phyloP scores from a whole-genome alignment of 2,329 filamentous ascomycete genomes.

The Paecilomyces fulvus region DNA sequence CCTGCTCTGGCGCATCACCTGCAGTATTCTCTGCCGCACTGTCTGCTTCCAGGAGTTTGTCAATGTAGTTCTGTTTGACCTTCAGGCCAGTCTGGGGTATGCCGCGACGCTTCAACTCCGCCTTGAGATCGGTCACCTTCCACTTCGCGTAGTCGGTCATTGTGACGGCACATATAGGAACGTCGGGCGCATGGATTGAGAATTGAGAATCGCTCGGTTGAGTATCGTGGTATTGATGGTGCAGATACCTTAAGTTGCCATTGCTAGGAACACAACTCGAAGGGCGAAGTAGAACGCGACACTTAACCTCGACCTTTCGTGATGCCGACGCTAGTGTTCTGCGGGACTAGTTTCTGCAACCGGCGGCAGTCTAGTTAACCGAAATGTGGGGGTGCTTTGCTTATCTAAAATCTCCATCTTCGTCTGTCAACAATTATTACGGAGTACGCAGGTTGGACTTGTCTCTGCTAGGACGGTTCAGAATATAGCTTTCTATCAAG shows the following conservation, averaged over 20 bases:
- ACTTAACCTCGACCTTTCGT: background rate
- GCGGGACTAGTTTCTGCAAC: background rate
- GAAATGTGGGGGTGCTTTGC: background rate
- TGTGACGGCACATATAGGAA: constrained; percentile 3
- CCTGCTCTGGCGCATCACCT: constrained; percentile 1
- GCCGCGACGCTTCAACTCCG: constrained; percentile 64
- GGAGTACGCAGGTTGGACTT: no score
- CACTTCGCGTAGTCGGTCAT: constrained; percentile 51
- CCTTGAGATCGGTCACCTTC: constrained; percentile 68
- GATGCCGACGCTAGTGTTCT: background rate
- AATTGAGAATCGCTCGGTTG: background rate
- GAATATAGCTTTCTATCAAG: no score
- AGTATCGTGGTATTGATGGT: background rate
- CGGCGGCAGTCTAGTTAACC: background rate
- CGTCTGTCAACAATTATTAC: no score
- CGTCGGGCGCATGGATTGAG: background rate
- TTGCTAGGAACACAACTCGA: background rate
- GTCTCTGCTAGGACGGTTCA: no score
- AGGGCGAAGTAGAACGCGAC: background rate
- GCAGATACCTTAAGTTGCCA: background rate
- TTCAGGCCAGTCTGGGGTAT: constrained; percentile 63
- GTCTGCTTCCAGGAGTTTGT: constrained; percentile 48
- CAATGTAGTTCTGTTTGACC: constrained; percentile 55
- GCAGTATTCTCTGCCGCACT: constrained; percentile 17
- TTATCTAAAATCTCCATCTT: no score